Evolutionary conservation across 768 basidiomycete genomes (phyloP).

Genomic region (Lactarius indigo): DNA sequence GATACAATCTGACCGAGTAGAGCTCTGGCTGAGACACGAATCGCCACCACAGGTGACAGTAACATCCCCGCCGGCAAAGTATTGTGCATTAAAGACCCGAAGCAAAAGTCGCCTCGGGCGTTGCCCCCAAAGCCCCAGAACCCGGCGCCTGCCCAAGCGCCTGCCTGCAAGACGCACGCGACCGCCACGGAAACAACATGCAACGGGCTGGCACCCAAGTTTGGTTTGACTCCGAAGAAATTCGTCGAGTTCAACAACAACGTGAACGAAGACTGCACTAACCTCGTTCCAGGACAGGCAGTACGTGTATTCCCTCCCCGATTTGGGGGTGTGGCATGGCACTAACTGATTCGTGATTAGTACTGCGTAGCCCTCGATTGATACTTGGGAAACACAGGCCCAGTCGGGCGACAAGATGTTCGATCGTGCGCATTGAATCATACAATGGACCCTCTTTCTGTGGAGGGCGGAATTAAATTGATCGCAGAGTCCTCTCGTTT

Average conservation of each 20-base stretch:
- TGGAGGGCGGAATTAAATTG: background rate
- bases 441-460: background rate
- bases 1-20: no score
- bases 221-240: background rate
- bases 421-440: no score
- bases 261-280: constrained; percentile 2
- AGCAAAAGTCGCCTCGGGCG: no score
- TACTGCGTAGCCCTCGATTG: no score
- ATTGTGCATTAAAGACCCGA: no score
- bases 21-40: no score
- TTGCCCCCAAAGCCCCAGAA: no score
- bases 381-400: background rate
- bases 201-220: background rate
- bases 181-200: constrained; percentile 16
- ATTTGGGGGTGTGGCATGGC: no score
- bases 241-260: no score
- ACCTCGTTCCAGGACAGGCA: constrained; percentile 4
- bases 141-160: no score
- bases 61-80: no score
- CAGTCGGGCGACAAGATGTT: background rate
- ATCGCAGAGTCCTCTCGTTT: background rate
- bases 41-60: no score
- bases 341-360: constrained; percentile 1
- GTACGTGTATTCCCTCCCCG: constrained; percentile 6
- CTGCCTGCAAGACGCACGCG: constrained; percentile 11